phyloP scores from a whole-genome alignment of 2,329 filamentous ascomycete species.

The Shiraia bambusicola region DNA sequence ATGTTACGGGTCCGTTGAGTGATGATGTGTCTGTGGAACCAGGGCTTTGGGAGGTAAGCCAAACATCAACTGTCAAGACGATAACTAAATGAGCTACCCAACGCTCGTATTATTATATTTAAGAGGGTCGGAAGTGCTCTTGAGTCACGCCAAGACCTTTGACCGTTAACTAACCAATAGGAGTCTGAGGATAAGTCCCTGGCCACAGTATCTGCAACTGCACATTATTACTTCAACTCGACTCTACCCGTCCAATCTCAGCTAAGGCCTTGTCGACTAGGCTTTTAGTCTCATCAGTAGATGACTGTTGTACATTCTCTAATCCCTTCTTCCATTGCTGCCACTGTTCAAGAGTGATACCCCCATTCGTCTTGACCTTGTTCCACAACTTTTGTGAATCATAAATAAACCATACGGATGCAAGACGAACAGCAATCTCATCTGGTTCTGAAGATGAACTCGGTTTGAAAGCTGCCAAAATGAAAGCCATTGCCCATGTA shows the following conservation, averaged over 20 bases:
- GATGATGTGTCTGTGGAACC: slow-evolving; percentile 4
- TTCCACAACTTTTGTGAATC: slow-evolving; percentile 12
- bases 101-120: slow-evolving; percentile 9
- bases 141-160: slow-evolving; percentile 11
- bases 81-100: slow-evolving; percentile 3
- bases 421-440: slow-evolving; percentile 7
- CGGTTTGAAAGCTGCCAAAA: slow-evolving; percentile 5
- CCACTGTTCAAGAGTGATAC: slow-evolving; percentile 7
- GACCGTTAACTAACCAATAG: too few relatives aligned
- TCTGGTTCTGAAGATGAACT: background rate
- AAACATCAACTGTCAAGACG: background rate
- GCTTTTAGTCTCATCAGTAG: background rate
- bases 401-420: slow-evolving; percentile 13
- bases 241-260: slow-evolving; percentile 6
- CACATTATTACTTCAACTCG: too few relatives aligned
- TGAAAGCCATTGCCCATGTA: slow-evolving; percentile 6
- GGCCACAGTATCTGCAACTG: too few relatives aligned
- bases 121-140: slow-evolving; percentile 3
- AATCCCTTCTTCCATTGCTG: slow-evolving; percentile 5
- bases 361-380: background rate
- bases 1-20: background rate
- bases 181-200: too few relatives aligned
- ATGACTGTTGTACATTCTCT: background rate
- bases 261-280: slow-evolving; percentile 7
- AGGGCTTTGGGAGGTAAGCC: background rate